Base-by-base conservation (phyloP, 805 yeast genomes). In the Zygoascus biomembranicola region DNA sequence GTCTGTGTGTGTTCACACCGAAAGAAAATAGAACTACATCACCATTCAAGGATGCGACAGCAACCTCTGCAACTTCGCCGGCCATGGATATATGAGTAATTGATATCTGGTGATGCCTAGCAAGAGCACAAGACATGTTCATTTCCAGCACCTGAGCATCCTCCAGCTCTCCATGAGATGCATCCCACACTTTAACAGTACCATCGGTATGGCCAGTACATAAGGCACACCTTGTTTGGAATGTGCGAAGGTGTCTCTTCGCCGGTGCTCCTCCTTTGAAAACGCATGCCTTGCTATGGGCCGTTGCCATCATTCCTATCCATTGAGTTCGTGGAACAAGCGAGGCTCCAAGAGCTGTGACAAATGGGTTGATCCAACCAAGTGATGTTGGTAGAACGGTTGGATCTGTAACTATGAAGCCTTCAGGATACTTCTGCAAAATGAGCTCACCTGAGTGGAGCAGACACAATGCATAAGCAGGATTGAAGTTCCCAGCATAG, bases 131-230 rank as follows among this genome's bases (percentile, higher is more conserved):
- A 1, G 81, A 69, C 10, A 84, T 71, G 60, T 80, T 78, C 39
- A 84, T 75, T 57, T 83, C 87, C 58, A 85, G 70, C 2, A 81
- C 82, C 6, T 78, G 71, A 8, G 77, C 70, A 42, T 81, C 82
- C 53, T 77, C 81, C 6, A 82, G 62, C 57, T 87, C 96, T 19
- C 86, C 85, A 53, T 82, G 80, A 0, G 95, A 81, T 0, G 89
- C 84, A 68, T 92, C 96, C 79, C 88, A 83, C 8, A 94, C 66
- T 54, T 95, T 77, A 0, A 94, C 81, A 31, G 79, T 75, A 0
- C 98, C 99, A 63, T 85, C 82, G 18, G 77, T 76, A 66, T 89
- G 97, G 0, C 97, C 98, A 0, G 96, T 83, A 1, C 87, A 77
- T 32, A 89, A 69, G 13, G 81, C 79, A 2, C 84, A 79, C 43